Percentiles rank a stretch among this genome's conserved stretches.
Conservation (phyloP, 192 early-diverging fungal species). For the Dimargaris cristalligena region DNA sequence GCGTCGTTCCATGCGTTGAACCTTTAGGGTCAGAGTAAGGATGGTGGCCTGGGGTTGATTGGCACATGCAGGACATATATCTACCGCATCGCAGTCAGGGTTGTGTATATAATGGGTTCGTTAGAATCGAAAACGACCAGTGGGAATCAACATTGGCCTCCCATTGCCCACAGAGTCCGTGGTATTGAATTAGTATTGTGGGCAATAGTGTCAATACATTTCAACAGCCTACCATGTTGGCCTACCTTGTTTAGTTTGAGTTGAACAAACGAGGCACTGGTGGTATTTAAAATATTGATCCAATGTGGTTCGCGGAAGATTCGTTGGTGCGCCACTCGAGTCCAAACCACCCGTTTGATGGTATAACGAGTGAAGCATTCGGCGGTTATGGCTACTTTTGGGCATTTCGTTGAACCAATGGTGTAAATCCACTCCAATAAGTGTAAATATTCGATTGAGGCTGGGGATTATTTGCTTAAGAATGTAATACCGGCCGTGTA, state of each 20-base stretch:
- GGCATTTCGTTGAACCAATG: conserved; percentile 16
- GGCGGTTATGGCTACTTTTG: not conserved
- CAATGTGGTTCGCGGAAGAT: not conserved
- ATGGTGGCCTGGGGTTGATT: not conserved
- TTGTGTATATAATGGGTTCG: not conserved
- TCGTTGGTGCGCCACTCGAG: not conserved
- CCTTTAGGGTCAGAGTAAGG: not conserved
- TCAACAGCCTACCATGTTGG: not conserved
- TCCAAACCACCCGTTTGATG: not conserved
- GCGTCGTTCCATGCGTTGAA: not conserved
- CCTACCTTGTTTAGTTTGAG: not conserved
- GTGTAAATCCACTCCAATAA: conserved; percentile 48
- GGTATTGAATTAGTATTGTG: too few species aligned
- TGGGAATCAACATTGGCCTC: too few species aligned
- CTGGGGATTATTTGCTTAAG: conserved; percentile 69
- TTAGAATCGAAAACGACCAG: too few species aligned
- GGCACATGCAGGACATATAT: not conserved
- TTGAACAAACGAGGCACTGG: not conserved
- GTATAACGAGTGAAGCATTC: not conserved
- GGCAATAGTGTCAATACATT: too few species aligned
- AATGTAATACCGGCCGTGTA: conserved; percentile 75
- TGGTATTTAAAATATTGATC: not conserved
- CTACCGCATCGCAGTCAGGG: not conserved
- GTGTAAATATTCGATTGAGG: conserved; percentile 55
- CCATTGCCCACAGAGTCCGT: too few species aligned